Base-by-base conservation (phyloP, 2,329 filamentous ascomycete genomes). In the Zymoseptoria brevis region DNA sequence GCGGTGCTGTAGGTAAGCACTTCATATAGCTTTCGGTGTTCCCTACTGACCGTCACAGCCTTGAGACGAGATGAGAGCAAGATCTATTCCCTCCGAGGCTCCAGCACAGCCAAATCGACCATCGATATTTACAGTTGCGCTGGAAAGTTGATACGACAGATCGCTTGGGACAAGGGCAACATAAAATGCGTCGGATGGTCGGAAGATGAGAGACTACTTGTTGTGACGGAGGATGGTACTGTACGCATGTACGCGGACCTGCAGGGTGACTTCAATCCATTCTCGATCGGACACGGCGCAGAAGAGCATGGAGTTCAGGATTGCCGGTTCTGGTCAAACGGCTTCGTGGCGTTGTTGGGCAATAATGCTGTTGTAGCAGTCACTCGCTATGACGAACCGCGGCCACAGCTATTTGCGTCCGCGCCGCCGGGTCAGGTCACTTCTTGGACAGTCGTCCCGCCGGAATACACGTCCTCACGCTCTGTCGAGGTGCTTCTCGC, bases 81-180 rank as follows among this genome's bases (percentile, higher is more conserved):
- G 74, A 79, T 96, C 35, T 84, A 91, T 64, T 83, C 88, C 26
- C 92, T 90, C 73, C 85, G 89, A 63, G 86, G 87, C 55, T 80
- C 85, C 2, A 84, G 87, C 68, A 80, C 85, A 16, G 79, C 85
- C 16, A 96, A 92, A 75, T 86, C 90, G 19, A 88, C 86, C 68
- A 96, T 99, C 76, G 91, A 96, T 72, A 86, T 99, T 57, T 96
- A 96, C 79, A 96, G 89, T 71, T 93, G 88, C 74, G 87, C 94
- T 9, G 94, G 94, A 57, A 94, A 91, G 78, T 84, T 90, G 59
- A 87, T 99, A 63, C 60, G 62, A 54, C 67, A 69, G 53, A 66
- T 67, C 50, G 66, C 88, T 72, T 97, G 93, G 92, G 93, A 97
- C 68, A 90, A 92, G 75, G 90, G 90, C 52, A 80, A 86, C 2